Conservation (phyloP, 2,329 filamentous ascomycete species). For the Paecilomyces formosus region DNA sequence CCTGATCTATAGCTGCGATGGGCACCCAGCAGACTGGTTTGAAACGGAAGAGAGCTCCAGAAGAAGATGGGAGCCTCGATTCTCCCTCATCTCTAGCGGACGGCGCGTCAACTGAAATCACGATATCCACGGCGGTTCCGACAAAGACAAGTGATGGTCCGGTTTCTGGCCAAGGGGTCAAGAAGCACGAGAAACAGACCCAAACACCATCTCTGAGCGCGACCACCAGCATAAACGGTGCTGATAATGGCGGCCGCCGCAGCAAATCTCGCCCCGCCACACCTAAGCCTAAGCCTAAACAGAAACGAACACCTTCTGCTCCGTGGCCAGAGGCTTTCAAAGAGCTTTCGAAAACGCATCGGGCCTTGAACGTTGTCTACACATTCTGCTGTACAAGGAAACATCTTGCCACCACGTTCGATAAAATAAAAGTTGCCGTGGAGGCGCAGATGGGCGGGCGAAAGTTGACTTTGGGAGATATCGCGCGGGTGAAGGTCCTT, state of each 20-base stretch:
- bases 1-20: conserved; percentile 1
- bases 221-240: neutral
- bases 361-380: conserved; percentile 83
- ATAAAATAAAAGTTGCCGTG: conserved; percentile 77
- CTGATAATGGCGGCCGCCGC: neutral
- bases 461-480: conserved; percentile 64
- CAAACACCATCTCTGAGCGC: neutral
- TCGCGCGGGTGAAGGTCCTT: conserved; percentile 72
- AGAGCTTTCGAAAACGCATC: conserved; percentile 65
- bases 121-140: conserved; percentile 10
- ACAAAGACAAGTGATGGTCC: neutral
- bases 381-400: conserved; percentile 93
- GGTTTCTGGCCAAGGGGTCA: neutral
- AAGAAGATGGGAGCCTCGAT: neutral
- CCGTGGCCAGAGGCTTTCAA: conserved; percentile 73
- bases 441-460: conserved; percentile 68
- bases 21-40: neutral
- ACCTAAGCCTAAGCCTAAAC: conserved; percentile 9
- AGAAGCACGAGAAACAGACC: neutral
- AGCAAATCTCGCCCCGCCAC: conserved; percentile 4
- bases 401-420: conserved; percentile 84
- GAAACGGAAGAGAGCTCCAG: conserved; percentile 14
- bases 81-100: neutral
- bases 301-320: conserved; percentile 26
- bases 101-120: neutral